These are phyloP conservation scores for Macrophomina phaseolina DNA, from an alignment of 2,329 filamentous ascomycete genomes.

Conservation along the genomic window DNA sequence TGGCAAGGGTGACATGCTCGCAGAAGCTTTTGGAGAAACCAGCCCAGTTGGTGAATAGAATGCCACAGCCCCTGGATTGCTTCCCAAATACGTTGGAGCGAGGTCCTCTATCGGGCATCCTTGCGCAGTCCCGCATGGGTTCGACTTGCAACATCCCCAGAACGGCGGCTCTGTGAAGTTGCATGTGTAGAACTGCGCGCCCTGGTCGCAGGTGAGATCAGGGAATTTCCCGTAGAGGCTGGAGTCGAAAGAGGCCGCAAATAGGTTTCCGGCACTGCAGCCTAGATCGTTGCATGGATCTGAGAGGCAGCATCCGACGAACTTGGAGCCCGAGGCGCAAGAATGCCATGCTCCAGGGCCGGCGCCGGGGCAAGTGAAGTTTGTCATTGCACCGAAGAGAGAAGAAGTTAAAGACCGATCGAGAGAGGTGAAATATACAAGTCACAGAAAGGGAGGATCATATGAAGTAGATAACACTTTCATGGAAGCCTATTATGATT, in stretches of 20 bases:
- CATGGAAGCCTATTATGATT: no score
- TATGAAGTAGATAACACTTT: no score
- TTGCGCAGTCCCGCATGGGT: conserved; percentile 38
- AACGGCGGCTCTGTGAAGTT: conserved; percentile 36
- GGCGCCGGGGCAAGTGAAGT: conserved; percentile 39
- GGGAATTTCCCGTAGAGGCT: conserved; percentile 40
- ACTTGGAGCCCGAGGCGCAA: conserved; percentile 39
- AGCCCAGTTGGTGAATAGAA: conserved; percentile 30
- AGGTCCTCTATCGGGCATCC: conserved; percentile 41
- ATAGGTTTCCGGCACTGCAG: conserved; percentile 42
- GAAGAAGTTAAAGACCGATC: no score
- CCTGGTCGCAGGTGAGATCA: conserved; percentile 41
- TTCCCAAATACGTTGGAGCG: conserved; percentile 34
- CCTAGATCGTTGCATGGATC: conserved; percentile 45
- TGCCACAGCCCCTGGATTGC: conserved; percentile 32
- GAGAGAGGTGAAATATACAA: no score
- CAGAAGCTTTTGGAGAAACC: not conserved
- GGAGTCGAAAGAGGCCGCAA: conserved; percentile 41
- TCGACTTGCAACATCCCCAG: conserved; percentile 46
- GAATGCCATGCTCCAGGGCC: conserved; percentile 42
- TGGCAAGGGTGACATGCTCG: not conserved
- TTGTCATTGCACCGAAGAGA: not conserved
- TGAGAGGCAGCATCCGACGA: conserved; percentile 49
- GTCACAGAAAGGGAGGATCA: no score
- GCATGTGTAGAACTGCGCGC: conserved; percentile 45